Percentiles rank a stretch among this genome's conserved stretches.
phyloP scores from a whole-genome alignment of 1,139 yeast genomes.

The Taphrina wiesneri region DNA sequence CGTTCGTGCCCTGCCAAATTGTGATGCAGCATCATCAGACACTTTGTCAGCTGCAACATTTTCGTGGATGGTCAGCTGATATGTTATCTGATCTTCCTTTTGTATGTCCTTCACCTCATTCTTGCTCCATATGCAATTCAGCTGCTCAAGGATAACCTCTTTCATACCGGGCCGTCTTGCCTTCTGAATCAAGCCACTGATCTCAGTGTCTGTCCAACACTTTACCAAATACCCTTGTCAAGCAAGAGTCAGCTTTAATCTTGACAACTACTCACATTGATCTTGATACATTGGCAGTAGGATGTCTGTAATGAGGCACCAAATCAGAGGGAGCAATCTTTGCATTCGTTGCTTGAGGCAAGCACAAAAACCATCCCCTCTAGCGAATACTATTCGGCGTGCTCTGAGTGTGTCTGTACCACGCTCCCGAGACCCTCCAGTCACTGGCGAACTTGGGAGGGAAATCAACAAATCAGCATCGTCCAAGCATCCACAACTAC shows the following conservation, averaged over 20 bases:
- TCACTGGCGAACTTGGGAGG: conserved; percentile 4
- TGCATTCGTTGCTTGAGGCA: background rate
- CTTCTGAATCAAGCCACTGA: background rate
- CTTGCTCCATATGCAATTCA: background rate
- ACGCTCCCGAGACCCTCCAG: background rate
- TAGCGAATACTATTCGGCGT: background rate
- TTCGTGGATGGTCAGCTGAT: no score
- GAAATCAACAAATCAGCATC: conserved; percentile 21
- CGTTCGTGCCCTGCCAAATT: no score
- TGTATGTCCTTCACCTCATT: background rate
- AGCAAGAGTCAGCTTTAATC: no score
- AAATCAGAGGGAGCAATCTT: background rate
- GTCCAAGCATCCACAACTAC: conserved; percentile 2
- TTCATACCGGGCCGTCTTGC: background rate
- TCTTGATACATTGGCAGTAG: no score
- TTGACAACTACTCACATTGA: no score
- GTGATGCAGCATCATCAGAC: no score
- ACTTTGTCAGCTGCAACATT: no score
- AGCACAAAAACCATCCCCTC: background rate
- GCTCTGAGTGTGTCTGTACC: background rate
- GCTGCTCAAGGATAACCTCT: background rate
- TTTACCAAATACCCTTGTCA: no score
- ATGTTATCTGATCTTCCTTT: no score
- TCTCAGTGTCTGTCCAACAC: background rate
- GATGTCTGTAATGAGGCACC: background rate